Conservation (phyloP, 768 basidiomycete species). For the Mycena amicta region DNA sequence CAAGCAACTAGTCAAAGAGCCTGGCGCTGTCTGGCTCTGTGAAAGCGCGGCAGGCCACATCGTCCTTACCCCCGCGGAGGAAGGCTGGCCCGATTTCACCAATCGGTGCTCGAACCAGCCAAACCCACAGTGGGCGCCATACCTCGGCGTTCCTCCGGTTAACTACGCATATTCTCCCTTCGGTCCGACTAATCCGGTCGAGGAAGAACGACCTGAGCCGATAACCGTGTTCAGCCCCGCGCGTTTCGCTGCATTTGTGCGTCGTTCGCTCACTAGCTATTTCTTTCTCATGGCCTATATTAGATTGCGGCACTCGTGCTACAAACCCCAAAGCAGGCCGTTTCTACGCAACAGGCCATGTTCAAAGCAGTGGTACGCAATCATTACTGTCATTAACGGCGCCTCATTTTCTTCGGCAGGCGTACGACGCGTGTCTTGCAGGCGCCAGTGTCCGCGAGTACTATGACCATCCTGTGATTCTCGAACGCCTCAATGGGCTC, state of each 20-base stretch:
- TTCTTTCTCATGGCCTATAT: background rate
- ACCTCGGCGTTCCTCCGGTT: slow-evolving; percentile 36
- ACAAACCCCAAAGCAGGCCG: slow-evolving; percentile 33
- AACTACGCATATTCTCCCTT: slow-evolving; percentile 7
- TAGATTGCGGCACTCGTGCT: background rate
- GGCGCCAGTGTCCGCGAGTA: slow-evolving; percentile 41
- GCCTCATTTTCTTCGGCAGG: slow-evolving; percentile 32
- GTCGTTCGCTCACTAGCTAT: slow-evolving; percentile 4
- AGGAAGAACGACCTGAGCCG: background rate
- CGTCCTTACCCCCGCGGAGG: slow-evolving; percentile 51
- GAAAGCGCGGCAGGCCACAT: slow-evolving; percentile 37
- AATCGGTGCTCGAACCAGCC: slow-evolving; percentile 39
- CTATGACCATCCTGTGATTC: slow-evolving; percentile 32
- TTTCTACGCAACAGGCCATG: slow-evolving; percentile 37
- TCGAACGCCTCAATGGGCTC: slow-evolving; percentile 8
- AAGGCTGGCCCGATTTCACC: slow-evolving; percentile 37
- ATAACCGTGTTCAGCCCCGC: slow-evolving; percentile 35
- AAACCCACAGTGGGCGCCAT: slow-evolving; percentile 35
- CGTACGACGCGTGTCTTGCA: slow-evolving; percentile 38
- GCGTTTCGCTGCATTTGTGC: slow-evolving; percentile 33
- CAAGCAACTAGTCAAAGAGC: slow-evolving; percentile 12
- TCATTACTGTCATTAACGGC: slow-evolving; percentile 4
- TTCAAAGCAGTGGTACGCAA: slow-evolving; percentile 43
- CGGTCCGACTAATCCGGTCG: slow-evolving; percentile 6
- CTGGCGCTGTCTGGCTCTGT: slow-evolving; percentile 4